Evolutionary conservation across 495 filamentous ascomycete species (phyloP), one percentile per base, ranked within the genome.

Genomic region (Hypoxylon lienhwacheense): DNA sequence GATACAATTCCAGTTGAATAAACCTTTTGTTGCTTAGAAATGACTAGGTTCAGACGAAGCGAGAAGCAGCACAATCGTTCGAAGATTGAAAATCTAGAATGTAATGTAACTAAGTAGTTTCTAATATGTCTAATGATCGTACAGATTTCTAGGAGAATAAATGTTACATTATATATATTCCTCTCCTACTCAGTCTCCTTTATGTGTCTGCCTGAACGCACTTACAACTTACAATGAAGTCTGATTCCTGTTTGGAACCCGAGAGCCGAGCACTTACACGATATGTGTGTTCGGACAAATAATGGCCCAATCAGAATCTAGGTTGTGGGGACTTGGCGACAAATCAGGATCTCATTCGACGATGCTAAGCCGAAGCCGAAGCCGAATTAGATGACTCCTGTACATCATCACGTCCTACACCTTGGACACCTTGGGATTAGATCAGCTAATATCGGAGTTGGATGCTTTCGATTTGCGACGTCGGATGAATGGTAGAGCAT

Each of bases 291-390:
- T 17, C n/a, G 22, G 6, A 5, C 11, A 14, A 17, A 25, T 16
- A 28, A 7, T 44, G 14, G 11, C 28, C 51, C 39, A 60, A 60
- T 60, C 26, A 44, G 29, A 43, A 7, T 29, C 6, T 4, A 8
- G 6, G 2, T 2, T 4, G 56, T 44, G 48, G 47, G 25, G 22
- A 33, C 14, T 19, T 11, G 0, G 5, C 1, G 4, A 10, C 6
- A 2, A 28, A n/a, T 39, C 12, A 5, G 16, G 5, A n/a, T 17
- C 36, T 28, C 12, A 37, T 33, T 28, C 26, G 25, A 33, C 29
- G 2, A 28, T 4, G 17, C 24, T 42, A 37, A 62, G 53, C 59
- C 59, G 59, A 62, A 62, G 59, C 59, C 59, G 53, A 62, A 57
- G 53, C 53, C 58, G 58, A 52, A 7, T 26, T 20, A 5, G 10